A percentile compares a stretch with the other conserved stretches of the same genome.
Conservation (phyloP, 2,329 filamentous ascomycete species). For the Monilinia aucupariae region DNA sequence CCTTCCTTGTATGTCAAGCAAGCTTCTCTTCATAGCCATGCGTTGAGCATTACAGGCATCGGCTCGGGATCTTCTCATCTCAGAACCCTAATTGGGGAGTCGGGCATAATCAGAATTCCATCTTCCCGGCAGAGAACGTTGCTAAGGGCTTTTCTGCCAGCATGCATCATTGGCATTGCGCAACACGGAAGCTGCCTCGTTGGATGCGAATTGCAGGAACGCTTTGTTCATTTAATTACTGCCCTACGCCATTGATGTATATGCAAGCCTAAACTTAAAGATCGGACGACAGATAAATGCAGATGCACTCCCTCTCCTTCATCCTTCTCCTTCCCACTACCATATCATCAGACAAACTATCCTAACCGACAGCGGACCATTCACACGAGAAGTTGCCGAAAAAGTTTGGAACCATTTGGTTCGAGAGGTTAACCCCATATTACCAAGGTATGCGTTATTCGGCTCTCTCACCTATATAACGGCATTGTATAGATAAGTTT, state of each 20-base stretch:
- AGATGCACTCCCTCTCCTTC: conserved; percentile 28
- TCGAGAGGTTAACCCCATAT: conserved; percentile 28
- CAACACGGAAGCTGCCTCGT: conserved; percentile 44
- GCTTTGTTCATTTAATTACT: conserved; percentile 40
- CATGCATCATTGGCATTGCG: conserved; percentile 21
- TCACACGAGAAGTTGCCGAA: conserved; percentile 18
- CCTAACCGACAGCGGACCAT: conserved; percentile 20
- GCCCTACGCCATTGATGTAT: conserved; percentile 28
- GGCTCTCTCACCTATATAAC: conserved; percentile 32
- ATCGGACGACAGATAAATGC: conserved; percentile 36
- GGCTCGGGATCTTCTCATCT: conserved; percentile 27
- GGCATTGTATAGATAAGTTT: conserved; percentile 31
- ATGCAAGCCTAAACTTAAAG: conserved; percentile 31
- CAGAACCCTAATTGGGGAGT: conserved; percentile 25
- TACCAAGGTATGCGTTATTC: conserved; percentile 30
- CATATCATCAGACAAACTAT: conserved; percentile 26
- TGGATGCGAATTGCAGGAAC: conserved; percentile 44
- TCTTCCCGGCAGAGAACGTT: conserved; percentile 27
- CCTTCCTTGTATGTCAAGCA: conserved; percentile 9
- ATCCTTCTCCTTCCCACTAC: conserved; percentile 25
- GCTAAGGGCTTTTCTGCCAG: conserved; percentile 16
- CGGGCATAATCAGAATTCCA: conserved; percentile 20
- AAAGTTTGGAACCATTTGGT: conserved; percentile 28
- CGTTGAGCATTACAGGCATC: conserved; percentile 19
- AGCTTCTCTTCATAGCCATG: conserved; percentile 9